A percentile compares a stretch with the other conserved stretches of the same genome.
Conservation (phyloP, 23 red algal genomes). For the Gracilaria domingensis region DNA sequence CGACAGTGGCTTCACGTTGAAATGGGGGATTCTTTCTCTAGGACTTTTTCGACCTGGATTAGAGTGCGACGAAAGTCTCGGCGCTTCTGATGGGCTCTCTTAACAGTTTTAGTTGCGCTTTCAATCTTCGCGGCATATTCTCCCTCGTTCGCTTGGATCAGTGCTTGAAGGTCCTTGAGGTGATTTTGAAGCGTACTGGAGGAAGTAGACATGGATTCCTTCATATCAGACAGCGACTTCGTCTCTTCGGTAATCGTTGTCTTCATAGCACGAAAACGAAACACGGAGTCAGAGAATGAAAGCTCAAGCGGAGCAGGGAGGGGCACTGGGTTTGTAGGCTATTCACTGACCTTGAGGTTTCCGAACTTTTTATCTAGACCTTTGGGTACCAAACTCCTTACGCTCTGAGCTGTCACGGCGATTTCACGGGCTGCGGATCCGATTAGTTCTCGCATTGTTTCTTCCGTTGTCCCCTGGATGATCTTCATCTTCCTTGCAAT, state of each 20-base stretch:
- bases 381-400: neutral
- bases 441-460: conserved; percentile 9
- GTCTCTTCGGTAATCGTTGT: neutral
- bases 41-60: neutral
- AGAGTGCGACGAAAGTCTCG: conserved; percentile 6
- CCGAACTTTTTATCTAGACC: conserved; percentile 13
- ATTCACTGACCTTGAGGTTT: neutral
- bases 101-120: neutral
- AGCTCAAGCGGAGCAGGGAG: neutral
- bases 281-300: neutral
- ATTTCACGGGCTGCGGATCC: conserved; percentile 21
- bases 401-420: neutral
- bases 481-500: conserved; percentile 24
- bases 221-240: neutral
- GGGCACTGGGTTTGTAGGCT: neutral
- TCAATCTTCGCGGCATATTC: neutral
- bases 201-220: neutral
- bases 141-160: too few relatives aligned
- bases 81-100: conserved; percentile 5
- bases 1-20: neutral
- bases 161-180: neutral
- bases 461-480: neutral
- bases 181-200: neutral
- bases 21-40: neutral
- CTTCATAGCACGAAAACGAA: neutral